phyloP scores from a whole-genome alignment of 2,329 filamentous ascomycete species.

The Fusarium tanahbumbuense region DNA sequence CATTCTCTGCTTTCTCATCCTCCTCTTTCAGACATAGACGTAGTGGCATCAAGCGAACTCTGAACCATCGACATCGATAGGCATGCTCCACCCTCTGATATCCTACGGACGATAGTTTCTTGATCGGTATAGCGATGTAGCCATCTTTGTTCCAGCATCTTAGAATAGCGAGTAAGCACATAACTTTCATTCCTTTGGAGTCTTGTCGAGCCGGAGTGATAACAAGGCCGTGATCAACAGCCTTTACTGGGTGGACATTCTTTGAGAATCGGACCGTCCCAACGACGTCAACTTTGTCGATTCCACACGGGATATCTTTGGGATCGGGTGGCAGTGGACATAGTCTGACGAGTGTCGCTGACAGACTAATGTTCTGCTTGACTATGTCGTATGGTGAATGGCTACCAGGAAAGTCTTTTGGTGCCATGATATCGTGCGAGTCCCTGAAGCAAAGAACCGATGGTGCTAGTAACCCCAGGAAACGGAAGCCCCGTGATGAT shows the following conservation, averaged over 20 bases:
- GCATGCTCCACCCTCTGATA: conserved; percentile 22
- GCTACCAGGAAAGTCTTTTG: background rate
- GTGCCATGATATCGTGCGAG: conserved; percentile 4
- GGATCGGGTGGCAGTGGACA: conserved; percentile 7
- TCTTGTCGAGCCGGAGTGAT: conserved; percentile 5
- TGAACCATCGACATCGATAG: conserved; percentile 16
- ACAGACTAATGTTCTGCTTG: conserved; percentile 10
- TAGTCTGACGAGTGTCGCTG: conserved; percentile 1
- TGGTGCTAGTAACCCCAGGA: conserved; percentile 2
- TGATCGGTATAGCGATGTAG: conserved; percentile 15
- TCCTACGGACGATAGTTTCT: background rate
- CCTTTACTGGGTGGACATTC: background rate
- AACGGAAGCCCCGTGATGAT: background rate
- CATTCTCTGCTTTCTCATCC: background rate
- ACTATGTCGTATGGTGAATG: conserved; percentile 4
- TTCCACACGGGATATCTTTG: background rate
- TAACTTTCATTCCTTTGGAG: conserved; percentile 11
- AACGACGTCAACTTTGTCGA: conserved; percentile 7
- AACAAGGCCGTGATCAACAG: conserved; percentile 12
- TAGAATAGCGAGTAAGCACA: conserved; percentile 12
- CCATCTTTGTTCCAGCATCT: conserved; percentile 22
- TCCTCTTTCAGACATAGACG: background rate
- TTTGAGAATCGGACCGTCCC: conserved; percentile 9
- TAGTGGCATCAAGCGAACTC: conserved; percentile 9
- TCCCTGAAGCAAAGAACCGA: conserved; percentile 14